These are phyloP conservation scores for Otatea glauca DNA, from an alignment of 176 grass and related monocot genomes.

Conservation along the genomic window DNA sequence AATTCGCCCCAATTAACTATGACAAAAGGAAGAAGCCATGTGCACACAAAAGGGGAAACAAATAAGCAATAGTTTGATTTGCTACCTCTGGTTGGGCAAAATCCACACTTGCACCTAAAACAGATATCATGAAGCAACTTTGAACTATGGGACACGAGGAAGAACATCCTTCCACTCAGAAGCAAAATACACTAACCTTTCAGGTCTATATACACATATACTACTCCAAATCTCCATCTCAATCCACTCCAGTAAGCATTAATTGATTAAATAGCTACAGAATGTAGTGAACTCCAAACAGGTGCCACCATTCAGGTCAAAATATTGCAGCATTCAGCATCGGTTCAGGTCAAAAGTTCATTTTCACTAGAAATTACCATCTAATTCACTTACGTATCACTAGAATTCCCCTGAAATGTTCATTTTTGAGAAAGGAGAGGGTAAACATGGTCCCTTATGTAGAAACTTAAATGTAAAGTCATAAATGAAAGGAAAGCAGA, in stretches of 20 bases:
- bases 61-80: neutral
- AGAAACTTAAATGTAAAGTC: neutral
- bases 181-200: slow-evolving; percentile 12
- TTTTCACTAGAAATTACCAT: slow-evolving; percentile 24
- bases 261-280: slow-evolving; percentile 2
- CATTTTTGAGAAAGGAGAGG: neutral
- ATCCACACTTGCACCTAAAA: slow-evolving; percentile 7
- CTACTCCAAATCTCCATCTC: slow-evolving; percentile 13
- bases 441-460: neutral
- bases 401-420: slow-evolving; percentile 4
- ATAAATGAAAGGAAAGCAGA: neutral
- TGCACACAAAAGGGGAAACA: neutral
- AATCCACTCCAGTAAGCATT: slow-evolving; percentile 12
- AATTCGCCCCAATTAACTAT: too few species aligned
- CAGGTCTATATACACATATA: slow-evolving; percentile 9
- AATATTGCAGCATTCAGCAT: slow-evolving; percentile 7
- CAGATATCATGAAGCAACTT: slow-evolving; percentile 20
- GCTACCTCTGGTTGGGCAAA: slow-evolving; percentile 17
- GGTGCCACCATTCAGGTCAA: slow-evolving; percentile 22
- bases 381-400: slow-evolving; percentile 1
- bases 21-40: neutral
- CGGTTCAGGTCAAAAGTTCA: neutral
- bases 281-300: slow-evolving; percentile 10
- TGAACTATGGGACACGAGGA: neutral
- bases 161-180: slow-evolving; percentile 13